Percentiles rank a stretch among this genome's conserved stretches.
Evolutionary conservation across 2,329 filamentous ascomycete species (phyloP).

Genomic region (Xylariomycetidae sp.): DNA sequence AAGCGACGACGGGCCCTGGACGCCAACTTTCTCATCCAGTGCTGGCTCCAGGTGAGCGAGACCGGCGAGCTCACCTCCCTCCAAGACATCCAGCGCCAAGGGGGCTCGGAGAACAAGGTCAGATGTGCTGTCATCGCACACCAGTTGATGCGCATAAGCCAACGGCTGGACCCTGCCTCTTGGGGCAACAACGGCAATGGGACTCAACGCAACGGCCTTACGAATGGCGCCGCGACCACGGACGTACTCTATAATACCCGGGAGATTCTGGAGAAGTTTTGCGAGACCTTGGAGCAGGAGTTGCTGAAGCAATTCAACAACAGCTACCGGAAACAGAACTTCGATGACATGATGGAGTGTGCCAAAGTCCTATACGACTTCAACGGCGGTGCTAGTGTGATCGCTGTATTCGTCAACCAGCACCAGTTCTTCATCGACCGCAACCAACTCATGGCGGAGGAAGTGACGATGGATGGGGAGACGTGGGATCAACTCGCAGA

Average conservation of each 20-base stretch:
- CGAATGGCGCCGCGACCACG: slow-evolving; percentile 40
- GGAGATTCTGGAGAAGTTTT: slow-evolving; percentile 93
- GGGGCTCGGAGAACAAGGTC: slow-evolving; percentile 85
- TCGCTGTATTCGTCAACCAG: slow-evolving; percentile 94
- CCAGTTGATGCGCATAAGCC: slow-evolving; percentile 89
- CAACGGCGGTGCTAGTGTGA: slow-evolving; percentile 90
- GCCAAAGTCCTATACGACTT: slow-evolving; percentile 92
- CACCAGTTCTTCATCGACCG: slow-evolving; percentile 99
- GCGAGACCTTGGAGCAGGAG: slow-evolving; percentile 92
- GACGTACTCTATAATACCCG: slow-evolving; percentile 59
- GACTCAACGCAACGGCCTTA: slow-evolving; percentile 40
- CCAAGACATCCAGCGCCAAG: slow-evolving; percentile 80
- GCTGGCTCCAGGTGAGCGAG: slow-evolving; percentile 93
- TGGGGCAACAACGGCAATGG: slow-evolving; percentile 62
- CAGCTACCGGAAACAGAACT: slow-evolving; percentile 91
- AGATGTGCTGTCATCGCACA: slow-evolving; percentile 89
- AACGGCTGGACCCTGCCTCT: slow-evolving; percentile 73
- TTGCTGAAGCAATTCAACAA: slow-evolving; percentile 94
- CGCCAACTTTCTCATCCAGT: slow-evolving; percentile 91
- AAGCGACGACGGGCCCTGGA: slow-evolving; percentile 87
- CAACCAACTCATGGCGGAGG: slow-evolving; percentile 84
- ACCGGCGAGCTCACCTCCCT: slow-evolving; percentile 80
- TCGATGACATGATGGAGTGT: slow-evolving; percentile 97
- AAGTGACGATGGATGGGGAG: slow-evolving; percentile 67
- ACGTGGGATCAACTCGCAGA: slow-evolving; percentile 91